phyloP scores from a whole-genome alignment of 257 asterid genomes.

The Petunia axillaris region DNA sequence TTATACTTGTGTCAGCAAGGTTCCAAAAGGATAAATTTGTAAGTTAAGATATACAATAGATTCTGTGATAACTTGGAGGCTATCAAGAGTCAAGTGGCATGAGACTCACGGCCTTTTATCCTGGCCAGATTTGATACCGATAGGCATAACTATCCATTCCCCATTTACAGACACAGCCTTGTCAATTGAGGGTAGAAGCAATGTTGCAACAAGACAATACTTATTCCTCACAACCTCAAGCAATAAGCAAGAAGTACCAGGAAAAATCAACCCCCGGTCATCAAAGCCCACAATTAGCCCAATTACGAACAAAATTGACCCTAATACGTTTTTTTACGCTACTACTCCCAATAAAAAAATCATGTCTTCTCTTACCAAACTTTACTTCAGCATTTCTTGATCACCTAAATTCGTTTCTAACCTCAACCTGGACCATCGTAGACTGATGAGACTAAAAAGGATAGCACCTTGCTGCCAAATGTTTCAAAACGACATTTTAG shows the following conservation, averaged over 20 bases:
- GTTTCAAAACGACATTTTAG: not conserved
- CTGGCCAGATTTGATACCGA: not conserved
- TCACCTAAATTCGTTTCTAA: not conserved
- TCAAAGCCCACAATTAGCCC: not conserved
- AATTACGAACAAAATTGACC: not conserved
- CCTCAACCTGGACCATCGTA: not conserved
- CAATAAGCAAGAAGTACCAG: not conserved
- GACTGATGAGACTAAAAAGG: not conserved
- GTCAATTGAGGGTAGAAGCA: not conserved
- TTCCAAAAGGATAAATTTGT: not conserved
- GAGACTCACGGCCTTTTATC: not conserved
- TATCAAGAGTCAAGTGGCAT: not conserved
- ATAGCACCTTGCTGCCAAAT: not conserved
- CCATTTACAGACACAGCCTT: not conserved
- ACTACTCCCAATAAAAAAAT: not conserved
- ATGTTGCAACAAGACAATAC: not conserved
- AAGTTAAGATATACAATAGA: not conserved
- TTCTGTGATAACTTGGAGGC: not conserved
- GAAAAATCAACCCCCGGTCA: not conserved
- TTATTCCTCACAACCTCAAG: slow-evolving; percentile 1
- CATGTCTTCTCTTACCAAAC: not conserved
- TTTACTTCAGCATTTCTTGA: not conserved
- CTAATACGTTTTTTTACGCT: not conserved
- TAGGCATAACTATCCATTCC: not conserved
- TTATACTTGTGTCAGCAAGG: not conserved